Conservation (phyloP, 2,329 filamentous ascomycete species). For the Colletotrichum lini region DNA sequence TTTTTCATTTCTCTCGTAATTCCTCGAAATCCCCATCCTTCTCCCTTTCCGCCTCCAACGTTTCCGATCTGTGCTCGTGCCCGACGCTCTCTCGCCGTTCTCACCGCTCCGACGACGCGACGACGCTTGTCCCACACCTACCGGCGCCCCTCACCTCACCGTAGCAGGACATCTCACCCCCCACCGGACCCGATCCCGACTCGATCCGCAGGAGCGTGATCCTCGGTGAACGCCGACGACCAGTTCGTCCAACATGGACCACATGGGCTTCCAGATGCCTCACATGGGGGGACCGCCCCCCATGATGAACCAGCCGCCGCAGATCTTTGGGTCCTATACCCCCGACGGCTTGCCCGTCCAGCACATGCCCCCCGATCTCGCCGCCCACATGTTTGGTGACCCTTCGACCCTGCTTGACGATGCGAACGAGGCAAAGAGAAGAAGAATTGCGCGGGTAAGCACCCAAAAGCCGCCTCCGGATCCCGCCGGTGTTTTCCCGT, state of each 20-base stretch:
- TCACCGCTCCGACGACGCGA: background rate
- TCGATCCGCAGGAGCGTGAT: conserved; percentile 3
- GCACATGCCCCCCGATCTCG: conserved; percentile 69
- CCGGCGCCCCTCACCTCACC: conserved; percentile 5
- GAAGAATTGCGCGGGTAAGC: conserved; percentile 86
- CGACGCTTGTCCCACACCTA: conserved; percentile 1
- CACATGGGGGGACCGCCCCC: conserved; percentile 66
- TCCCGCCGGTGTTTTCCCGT: background rate
- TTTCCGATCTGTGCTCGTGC: background rate
- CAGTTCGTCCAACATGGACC: conserved; percentile 59
- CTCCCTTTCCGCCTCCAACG: background rate
- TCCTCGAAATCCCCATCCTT: background rate
- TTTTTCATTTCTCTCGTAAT: conserved; percentile 9
- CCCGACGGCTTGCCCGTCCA: conserved; percentile 72
- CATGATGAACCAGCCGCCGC: conserved; percentile 76
- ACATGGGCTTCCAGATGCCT: conserved; percentile 72
- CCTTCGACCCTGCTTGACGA: conserved; percentile 72
- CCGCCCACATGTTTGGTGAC: conserved; percentile 73
- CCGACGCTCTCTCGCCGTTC: background rate
- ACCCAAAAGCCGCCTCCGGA: background rate
- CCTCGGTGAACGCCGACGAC: background rate
- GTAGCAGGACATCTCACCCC: background rate
- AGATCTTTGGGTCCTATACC: conserved; percentile 77
- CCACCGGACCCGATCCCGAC: background rate
- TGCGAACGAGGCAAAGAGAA: conserved; percentile 86